Percentiles rank a stretch among this genome's conserved stretches.
Conservation (phyloP, 768 basidiomycete genomes). For the Kwoniella dendrophila region DNA sequence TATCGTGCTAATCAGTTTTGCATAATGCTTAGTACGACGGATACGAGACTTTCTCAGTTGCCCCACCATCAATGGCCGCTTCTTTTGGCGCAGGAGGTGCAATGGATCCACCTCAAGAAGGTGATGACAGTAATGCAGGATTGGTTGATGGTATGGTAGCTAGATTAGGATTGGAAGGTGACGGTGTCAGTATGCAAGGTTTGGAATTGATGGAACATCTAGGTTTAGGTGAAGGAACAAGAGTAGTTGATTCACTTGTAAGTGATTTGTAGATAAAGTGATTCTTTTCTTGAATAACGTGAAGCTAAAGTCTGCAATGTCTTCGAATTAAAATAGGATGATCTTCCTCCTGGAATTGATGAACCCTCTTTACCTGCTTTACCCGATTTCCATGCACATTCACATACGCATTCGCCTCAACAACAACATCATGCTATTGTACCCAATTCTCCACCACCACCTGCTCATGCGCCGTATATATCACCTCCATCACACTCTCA, state of each 20-base stretch:
- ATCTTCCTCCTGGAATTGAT: slow-evolving; percentile 55
- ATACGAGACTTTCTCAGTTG: slow-evolving; percentile 54
- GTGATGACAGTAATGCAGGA: slow-evolving; percentile 37
- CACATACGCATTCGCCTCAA: background rate
- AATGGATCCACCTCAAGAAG: slow-evolving; percentile 53
- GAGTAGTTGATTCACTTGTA: slow-evolving; percentile 53
- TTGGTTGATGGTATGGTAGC: slow-evolving; percentile 45
- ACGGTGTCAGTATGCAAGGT: slow-evolving; percentile 28
- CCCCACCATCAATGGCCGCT: slow-evolving; percentile 45
- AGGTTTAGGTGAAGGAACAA: slow-evolving; percentile 53
- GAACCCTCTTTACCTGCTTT: slow-evolving; percentile 54
- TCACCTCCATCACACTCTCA: slow-evolving; percentile 6
- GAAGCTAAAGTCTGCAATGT: background rate
- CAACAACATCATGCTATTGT: no score
- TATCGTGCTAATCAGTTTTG: background rate
- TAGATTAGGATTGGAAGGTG: slow-evolving; percentile 36
- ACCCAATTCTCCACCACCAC: slow-evolving; percentile 9
- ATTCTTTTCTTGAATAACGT: background rate
- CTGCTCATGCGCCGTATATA: slow-evolving; percentile 3
- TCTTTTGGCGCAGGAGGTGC: slow-evolving; percentile 47
- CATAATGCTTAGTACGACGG: slow-evolving; percentile 47
- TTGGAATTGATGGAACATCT: slow-evolving; percentile 50
- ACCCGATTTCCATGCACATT: slow-evolving; percentile 34
- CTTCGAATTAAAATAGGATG: slow-evolving; percentile 31
- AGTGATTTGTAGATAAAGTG: no score